A percentile compares a stretch with the other conserved stretches of the same genome.
Evolutionary conservation across 2,329 filamentous ascomycete species (phyloP).

Genomic region (Thielaviopsis musarum): DNA sequence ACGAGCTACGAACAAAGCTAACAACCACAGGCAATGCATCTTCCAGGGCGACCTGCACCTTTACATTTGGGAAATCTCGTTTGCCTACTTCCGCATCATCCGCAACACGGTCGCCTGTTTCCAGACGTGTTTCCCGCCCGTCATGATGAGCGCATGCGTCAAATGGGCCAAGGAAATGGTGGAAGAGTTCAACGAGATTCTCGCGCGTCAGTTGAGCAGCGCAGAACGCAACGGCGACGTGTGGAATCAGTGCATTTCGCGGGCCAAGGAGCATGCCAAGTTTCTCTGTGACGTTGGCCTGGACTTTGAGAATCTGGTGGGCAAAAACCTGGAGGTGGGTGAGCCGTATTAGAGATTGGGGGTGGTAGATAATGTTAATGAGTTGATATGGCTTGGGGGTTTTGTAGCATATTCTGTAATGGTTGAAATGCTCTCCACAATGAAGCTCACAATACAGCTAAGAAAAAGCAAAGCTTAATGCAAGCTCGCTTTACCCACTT

Average conservation of each 20-base stretch:
- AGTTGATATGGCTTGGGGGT: neutral
- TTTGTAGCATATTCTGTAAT: neutral
- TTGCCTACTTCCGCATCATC: constrained; percentile 88
- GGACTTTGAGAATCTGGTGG: constrained; percentile 74
- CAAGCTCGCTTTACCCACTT: too few relatives aligned
- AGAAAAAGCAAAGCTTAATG: neutral
- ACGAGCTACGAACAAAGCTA: neutral
- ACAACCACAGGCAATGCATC: constrained; percentile 55
- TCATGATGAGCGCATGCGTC: constrained; percentile 85
- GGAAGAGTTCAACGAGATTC: constrained; percentile 71
- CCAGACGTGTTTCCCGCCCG: constrained; percentile 67
- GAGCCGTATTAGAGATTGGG: constrained; percentile 10
- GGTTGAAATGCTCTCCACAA: neutral
- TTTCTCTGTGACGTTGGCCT: constrained; percentile 74
- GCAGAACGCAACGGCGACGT: constrained; percentile 59
- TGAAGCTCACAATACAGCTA: neutral
- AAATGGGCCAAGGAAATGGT: constrained; percentile 97
- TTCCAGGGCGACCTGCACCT: constrained; percentile 86
- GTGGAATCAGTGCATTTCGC: constrained; percentile 70
- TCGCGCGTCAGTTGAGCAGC: constrained; percentile 73
- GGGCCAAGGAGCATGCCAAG: constrained; percentile 62
- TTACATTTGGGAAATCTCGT: constrained; percentile 90
- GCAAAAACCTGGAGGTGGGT: constrained; percentile 29
- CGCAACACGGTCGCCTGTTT: constrained; percentile 85
- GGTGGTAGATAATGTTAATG: neutral